phyloP scores from a whole-genome alignment of 768 basidiomycete species.

The Mycena alexandri region DNA sequence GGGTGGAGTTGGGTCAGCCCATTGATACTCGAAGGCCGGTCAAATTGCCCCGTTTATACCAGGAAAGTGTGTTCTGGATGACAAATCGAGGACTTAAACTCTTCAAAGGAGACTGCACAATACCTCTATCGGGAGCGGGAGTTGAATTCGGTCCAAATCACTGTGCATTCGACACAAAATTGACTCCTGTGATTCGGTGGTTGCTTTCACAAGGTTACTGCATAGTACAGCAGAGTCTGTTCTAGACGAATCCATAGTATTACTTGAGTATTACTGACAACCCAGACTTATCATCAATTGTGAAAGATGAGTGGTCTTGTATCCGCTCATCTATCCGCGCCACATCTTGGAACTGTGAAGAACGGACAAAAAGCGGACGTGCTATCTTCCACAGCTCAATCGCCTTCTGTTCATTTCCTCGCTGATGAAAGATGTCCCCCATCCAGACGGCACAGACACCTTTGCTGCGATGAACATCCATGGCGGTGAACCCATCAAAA shows the following conservation, averaged over 20 bases:
- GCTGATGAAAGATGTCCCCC: slow-evolving; percentile 11
- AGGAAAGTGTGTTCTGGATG: too few relatives aligned
- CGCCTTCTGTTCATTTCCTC: slow-evolving; percentile 3
- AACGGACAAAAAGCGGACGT: slow-evolving; percentile 1
- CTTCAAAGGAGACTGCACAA: too few relatives aligned
- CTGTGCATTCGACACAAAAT: too few relatives aligned
- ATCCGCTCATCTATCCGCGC: slow-evolving; percentile 8
- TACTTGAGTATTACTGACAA: slow-evolving; percentile 5
- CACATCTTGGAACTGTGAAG: slow-evolving; percentile 9
- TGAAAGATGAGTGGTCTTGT: slow-evolving; percentile 4
- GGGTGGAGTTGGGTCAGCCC: too few relatives aligned
- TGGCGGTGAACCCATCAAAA: slow-evolving; percentile 18
- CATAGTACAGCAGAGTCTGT: slow-evolving; percentile 8
- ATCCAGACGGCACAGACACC: slow-evolving; percentile 3
- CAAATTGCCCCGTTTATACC: too few relatives aligned
- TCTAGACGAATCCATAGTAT: slow-evolving; percentile 4
- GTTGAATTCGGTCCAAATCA: too few relatives aligned
- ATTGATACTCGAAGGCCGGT: too few relatives aligned
- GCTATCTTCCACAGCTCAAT: slow-evolving; percentile 7
- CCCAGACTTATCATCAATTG: slow-evolving; percentile 6
- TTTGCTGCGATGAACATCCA: slow-evolving; percentile 24
- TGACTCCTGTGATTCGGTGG: too few relatives aligned
- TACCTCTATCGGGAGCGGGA: too few relatives aligned
- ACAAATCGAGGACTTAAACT: too few relatives aligned
- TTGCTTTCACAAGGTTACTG: too few relatives aligned